phyloP scores from a whole-genome alignment of 2,329 filamentous ascomycete species.

The Triangularia setosa region DNA sequence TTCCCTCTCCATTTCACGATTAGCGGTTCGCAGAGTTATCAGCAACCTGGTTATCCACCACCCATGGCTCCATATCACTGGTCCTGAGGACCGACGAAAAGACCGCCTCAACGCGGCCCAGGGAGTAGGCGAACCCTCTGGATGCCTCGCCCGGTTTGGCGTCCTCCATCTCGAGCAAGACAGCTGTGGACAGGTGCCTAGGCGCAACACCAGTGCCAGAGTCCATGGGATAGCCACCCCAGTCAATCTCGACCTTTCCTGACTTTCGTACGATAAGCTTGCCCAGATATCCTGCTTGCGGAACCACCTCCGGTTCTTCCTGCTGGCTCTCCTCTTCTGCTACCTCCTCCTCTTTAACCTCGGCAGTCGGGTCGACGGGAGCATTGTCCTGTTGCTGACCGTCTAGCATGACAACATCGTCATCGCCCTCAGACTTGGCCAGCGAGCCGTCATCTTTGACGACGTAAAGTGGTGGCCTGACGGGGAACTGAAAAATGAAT shows the following conservation, averaged over 20 bases:
- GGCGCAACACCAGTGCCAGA: constrained; percentile 49
- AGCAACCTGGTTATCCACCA: not conserved
- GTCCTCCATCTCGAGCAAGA: constrained; percentile 56
- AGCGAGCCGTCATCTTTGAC: constrained; percentile 6
- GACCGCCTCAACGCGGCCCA: not conserved
- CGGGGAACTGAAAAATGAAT: constrained; percentile 63
- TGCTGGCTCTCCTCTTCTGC: constrained; percentile 24
- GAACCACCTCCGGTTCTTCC: constrained; percentile 27
- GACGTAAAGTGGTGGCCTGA: constrained; percentile 50
- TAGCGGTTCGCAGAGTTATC: not conserved
- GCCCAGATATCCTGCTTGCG: constrained; percentile 56
- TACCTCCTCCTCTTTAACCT: constrained; percentile 27
- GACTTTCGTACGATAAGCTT: constrained; percentile 58
- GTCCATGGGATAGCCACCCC: constrained; percentile 55
- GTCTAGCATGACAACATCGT: constrained; percentile 37
- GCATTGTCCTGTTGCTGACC: constrained; percentile 26
- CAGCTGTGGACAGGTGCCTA: constrained; percentile 55
- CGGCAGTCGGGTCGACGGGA: constrained; percentile 43
- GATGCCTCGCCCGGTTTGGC: constrained; percentile 42
- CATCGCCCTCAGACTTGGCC: constrained; percentile 16
- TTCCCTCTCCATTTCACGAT: not conserved
- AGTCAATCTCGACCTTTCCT: constrained; percentile 59
- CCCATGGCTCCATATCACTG: not conserved
- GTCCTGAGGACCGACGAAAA: not conserved
- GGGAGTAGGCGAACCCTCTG: not conserved